Evolutionary conservation across 176 grass and related monocot species (phyloP).

Genomic region (Echinochloa phyllopogon): DNA sequence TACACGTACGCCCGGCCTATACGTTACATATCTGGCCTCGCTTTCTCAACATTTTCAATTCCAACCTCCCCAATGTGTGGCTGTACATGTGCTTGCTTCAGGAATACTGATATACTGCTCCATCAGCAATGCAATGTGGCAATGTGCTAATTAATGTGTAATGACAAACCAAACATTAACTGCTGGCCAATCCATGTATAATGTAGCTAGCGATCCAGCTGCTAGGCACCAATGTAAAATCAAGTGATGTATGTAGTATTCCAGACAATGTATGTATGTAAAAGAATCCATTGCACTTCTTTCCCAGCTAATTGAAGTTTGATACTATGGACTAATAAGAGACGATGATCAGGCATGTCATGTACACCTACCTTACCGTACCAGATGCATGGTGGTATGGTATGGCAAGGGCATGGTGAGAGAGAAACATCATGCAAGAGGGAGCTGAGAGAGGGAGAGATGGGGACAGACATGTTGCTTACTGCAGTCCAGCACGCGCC

Average conservation of each 20-base stretch:
- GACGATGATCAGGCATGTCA: conserved; percentile 18
- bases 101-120: not conserved
- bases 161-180: not conserved
- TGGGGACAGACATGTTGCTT: conserved; percentile 36
- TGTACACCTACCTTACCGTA: conserved; percentile 18
- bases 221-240: not conserved
- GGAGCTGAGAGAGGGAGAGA: conserved; percentile 15
- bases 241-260: not conserved
- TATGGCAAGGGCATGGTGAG: conserved; percentile 11
- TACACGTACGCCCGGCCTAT: too few relatives aligned
- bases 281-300: not conserved
- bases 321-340: too few relatives aligned
- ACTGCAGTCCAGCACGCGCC: conserved; percentile 30
- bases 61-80: not conserved
- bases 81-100: not conserved
- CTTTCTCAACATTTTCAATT: not conserved
- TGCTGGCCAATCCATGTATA: not conserved
- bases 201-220: not conserved
- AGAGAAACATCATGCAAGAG: not conserved
- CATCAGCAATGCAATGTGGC: not conserved
- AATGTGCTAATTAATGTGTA: not conserved
- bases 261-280: conserved; percentile 1
- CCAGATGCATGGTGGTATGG: conserved; percentile 13
- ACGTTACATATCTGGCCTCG: too few relatives aligned
- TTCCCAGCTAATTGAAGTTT: not conserved